Evolutionary conservation across 2,329 filamentous ascomycete species (phyloP), one percentile per base, ranked within the genome.

Genomic region (Paracoccidioides lutzii): DNA sequence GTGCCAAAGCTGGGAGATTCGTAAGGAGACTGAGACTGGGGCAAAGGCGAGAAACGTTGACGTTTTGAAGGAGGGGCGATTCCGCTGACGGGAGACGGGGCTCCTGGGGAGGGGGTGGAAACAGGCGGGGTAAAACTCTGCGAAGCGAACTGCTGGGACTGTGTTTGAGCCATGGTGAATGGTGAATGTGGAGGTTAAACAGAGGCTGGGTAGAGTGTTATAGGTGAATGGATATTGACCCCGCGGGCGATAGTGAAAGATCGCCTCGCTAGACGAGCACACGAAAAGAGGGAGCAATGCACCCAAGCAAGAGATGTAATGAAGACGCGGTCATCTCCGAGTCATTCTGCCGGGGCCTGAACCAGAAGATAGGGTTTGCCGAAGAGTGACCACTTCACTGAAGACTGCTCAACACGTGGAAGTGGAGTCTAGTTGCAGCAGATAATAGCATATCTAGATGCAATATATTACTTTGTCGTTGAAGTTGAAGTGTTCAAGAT

Each of bases 51-150:
- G 50, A 87, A 73, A 56, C 82, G 84, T 67, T 80, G 84, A 67
- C 87, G 81, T 74, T 93, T 91, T 57, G 80, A 81, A 14, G 87
- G 83, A 51, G 86, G 86, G 51, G 66, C 72, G 70, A 66, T 69
- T 64, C 63, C 66, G 59, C 68, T 70, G 53, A 70, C 72, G 14
- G 77, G 72, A 60, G 80, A 78, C 37, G 78, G 75, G 28, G 78
- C 74, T 52, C 75, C 78, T 46, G 84, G 82, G 30, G 84, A 84
- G 30, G 82, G 78, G 40, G 79, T 77, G 51, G 78, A 78, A 56
- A 81, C 83, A 35, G 80, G 78, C 61, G 82, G 82, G 59, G 83
- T 84, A 69, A 81, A 87, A 54, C 76, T 73, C 61, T 78, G 76
- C 55, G 78, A 76, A 53, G 78, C 70, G 45, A 71, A 71, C 60